Evolutionary conservation across 345 rosid genomes (phyloP), one percentile per base, ranked within the genome.

Genomic region (Hibiscus trionum): DNA sequence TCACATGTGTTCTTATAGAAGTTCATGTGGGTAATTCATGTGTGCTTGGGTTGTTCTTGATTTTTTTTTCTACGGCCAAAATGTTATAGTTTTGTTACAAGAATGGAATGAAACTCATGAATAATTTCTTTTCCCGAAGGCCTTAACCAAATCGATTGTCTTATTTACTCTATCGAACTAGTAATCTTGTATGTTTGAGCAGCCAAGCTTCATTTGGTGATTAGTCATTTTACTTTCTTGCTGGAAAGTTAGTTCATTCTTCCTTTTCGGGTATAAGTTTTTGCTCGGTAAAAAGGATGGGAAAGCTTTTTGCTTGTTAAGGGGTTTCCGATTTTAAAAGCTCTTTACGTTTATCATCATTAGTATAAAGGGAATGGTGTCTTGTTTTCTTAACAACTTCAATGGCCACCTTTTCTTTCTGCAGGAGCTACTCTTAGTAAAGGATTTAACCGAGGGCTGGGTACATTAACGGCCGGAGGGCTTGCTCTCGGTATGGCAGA

Each of bases 381-480:
- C 59, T 57, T 53, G 24, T 69, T 53, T 21, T 19, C 29, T 56
- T 27, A 11, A 12, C 52, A 50, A 61, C n/a, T 50, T 60, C 19
- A 11, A n/a, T 59, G 31, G 33, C 44, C 47, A 4, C 46, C 31
- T 76, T 78, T 61, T 66, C 17, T 53, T 59, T 59, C 49, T 79
- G 24, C 78, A 90, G 98, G 97, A 60, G 98, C 97, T 35, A 94
- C 98, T 1, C 87, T 94, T 72, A 90, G 96, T 88, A 94, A 91
- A 84, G 97, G 98, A 72, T 86, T 90, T 60, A 94, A 94, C 74
- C 78, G 97, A 37, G 98, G 88, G 14, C 75, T 94, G 66, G 98
- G 97, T 70, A 94, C 98, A 46, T 76, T 94, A 76, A 91, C 97
- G 26, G 98, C 98, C 24, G 98, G 96, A 75, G 96, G 95, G 42